Evolutionary conservation across 2,329 filamentous ascomycete species (phyloP), one percentile per base, ranked within the genome.

Genomic region (Fusarium austroafricanum): DNA sequence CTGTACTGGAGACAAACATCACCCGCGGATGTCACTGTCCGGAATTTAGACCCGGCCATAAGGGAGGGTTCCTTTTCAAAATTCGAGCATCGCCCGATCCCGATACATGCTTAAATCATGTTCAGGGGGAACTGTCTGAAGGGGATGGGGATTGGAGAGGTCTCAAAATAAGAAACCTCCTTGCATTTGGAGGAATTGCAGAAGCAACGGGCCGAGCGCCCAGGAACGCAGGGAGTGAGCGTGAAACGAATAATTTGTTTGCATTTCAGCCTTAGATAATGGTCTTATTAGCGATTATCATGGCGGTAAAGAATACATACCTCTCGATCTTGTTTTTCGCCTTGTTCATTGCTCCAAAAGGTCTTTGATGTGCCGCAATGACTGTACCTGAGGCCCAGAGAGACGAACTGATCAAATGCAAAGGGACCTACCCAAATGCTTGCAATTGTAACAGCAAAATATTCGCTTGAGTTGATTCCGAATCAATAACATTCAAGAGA

Each of bases 1-100:
- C 38, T 73, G 6, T 73, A 73, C 23, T 72, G 62, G 67, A 70
- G 58, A 33, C 45, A 49, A 11, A 31, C 28, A 3, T 26, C 26
- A 26, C 26, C 26, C 6, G 26, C 6, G 26, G 26, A 62, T 37
- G 10, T 38, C 14, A 17, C 37, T 9, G 21, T 20, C 14, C 37
- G 31, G 35, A 49, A 62, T 20, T 21, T 28, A 20, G 49, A 40
- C 8, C 11, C 55, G 8, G 10, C 29, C 29, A 31, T 23, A 23
- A 23, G 21, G 21, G 6, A 5, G 26, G 26, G 7, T 26, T 17
- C 17, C 3, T 58, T 64, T 10, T 21, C 60, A 6, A 47, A 29
- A 10, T 52, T 65, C 9, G 52, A 59, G 37, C 44, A 42, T 17
- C 53, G 29, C 17, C 18, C 52, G 17, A 64, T 64, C 31, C 52